Evolutionary conservation across 352 stramenopile species (phyloP), one percentile per base, ranked within the genome.

Genomic region (Phytophthora tentaculata): DNA sequence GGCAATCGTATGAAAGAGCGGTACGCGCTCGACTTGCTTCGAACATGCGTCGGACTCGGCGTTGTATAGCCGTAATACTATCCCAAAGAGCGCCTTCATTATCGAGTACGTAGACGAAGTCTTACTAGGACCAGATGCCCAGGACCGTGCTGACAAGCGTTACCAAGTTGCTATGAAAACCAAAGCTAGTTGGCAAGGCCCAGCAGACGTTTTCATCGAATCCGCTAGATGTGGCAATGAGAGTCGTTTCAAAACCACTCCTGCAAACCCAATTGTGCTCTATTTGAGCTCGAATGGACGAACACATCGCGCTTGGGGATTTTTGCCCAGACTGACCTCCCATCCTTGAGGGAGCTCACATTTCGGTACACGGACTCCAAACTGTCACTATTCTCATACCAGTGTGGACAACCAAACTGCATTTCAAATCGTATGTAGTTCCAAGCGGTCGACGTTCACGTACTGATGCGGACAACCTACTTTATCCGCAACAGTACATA

Each of bases 231-330:
- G 51, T 57, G 19, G 29, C 14, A 57, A 57, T 20, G 51, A 48
- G 16, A 47, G 51, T 17, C 51, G 51, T 29, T 57, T n/a, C 29
- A 47, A 47, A 57, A 57, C 20, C 19, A 48, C 12, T 57, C 51
- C 4, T 57, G 49, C 28, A 28, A 7, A 4, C 26, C 26, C 8
- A 59, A 61, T 14, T 61, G 39, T 19, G 39, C 1, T 9, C 23
- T 52, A 5, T 61, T 43, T 19, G 54, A 61, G 23, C 17, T 43
- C 6, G 54, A 61, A 44, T 44, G 24, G 41, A 44, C 54, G 12
- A 61, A 61, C 37, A 60, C 41, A 0, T 51, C 41, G 1, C 24
- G 54, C 23, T 32, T 52, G 23, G 39, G 37, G 2, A 61, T 61
- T 5, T 52, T 52, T 12, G 54, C 54, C 6, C 28, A 44, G 19